Conservation (phyloP, 805 yeast species). For the Suhomyces prunicola region DNA sequence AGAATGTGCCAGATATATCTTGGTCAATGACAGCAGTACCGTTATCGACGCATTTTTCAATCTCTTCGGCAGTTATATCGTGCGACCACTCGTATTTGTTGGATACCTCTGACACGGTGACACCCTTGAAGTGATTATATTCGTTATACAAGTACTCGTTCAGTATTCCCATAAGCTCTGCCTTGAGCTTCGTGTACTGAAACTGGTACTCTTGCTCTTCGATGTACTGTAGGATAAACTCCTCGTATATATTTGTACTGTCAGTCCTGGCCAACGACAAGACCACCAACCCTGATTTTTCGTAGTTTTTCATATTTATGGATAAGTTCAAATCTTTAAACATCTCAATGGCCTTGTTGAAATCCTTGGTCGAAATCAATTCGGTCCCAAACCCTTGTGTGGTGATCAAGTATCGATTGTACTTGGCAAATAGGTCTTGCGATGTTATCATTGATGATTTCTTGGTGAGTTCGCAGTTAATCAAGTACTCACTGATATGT, state of each 20-base stretch:
- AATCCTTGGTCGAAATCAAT: constrained; percentile 66
- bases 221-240: constrained; percentile 23
- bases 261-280: constrained; percentile 21
- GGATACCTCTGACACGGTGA: constrained; percentile 41
- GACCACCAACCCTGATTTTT: constrained; percentile 32
- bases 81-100: constrained; percentile 61
- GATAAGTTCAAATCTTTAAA: constrained; percentile 62
- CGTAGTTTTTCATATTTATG: constrained; percentile 36
- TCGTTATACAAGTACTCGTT: constrained; percentile 17
- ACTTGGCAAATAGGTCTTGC: constrained; percentile 42
- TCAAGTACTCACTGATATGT: constrained; percentile 71
- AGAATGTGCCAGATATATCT: constrained; percentile 62
- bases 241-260: constrained; percentile 24
- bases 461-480: constrained; percentile 25
- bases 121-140: constrained; percentile 28
- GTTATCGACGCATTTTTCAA: constrained; percentile 52
- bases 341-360: constrained; percentile 56
- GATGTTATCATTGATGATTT: constrained; percentile 37
- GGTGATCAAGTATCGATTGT: constrained; percentile 33
- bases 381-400: constrained; percentile 53
- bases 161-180: constrained; percentile 16
- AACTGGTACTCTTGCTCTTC: constrained; percentile 21
- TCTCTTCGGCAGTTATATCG: constrained; percentile 61
- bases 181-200: constrained; percentile 21
- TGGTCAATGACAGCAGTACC: constrained; percentile 67